Evolutionary conservation across 2,329 filamentous ascomycete genomes (phyloP).

Genomic region (Colletotrichum liriopes): DNA sequence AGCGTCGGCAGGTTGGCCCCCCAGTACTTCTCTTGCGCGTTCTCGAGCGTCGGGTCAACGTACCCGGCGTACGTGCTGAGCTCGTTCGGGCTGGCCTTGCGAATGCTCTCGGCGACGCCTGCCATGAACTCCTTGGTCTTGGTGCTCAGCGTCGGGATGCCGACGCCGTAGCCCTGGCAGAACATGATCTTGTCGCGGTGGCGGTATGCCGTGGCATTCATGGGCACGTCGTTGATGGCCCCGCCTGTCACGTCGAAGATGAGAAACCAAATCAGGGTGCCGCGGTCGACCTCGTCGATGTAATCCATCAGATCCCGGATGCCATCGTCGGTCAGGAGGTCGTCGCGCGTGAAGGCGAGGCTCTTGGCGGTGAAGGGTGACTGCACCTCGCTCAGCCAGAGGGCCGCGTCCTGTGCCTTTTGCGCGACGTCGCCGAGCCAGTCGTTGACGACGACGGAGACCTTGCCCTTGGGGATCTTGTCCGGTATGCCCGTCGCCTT

Average conservation of each 20-base stretch:
- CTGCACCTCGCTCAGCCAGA: slow-evolving; percentile 64
- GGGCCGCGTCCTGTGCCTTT: slow-evolving; percentile 64
- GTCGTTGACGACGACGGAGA: slow-evolving; percentile 66
- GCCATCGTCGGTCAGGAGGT: slow-evolving; percentile 61
- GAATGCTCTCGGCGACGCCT: slow-evolving; percentile 64
- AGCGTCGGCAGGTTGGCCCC: slow-evolving; percentile 65
- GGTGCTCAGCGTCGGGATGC: slow-evolving; percentile 61
- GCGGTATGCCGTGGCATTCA: slow-evolving; percentile 72
- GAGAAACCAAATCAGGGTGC: slow-evolving; percentile 71
- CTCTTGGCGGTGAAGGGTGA: slow-evolving; percentile 72
- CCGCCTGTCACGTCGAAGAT: slow-evolving; percentile 76
- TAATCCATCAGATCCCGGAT: slow-evolving; percentile 69
- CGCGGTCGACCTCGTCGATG: slow-evolving; percentile 64
- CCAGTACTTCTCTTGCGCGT: slow-evolving; percentile 70
- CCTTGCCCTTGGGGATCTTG: slow-evolving; percentile 60
- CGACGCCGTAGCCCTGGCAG: slow-evolving; percentile 74
- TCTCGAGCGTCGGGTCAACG: slow-evolving; percentile 66
- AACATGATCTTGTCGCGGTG: slow-evolving; percentile 77
- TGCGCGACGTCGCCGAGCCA: slow-evolving; percentile 74
- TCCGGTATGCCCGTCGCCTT: slow-evolving; percentile 64
- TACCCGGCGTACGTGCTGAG: slow-evolving; percentile 75
- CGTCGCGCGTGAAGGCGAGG: slow-evolving; percentile 65
- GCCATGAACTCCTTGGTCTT: slow-evolving; percentile 66
- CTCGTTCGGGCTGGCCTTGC: slow-evolving; percentile 54
- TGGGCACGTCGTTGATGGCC: slow-evolving; percentile 69